Percentiles rank a stretch among this genome's conserved stretches.
Conservation (phyloP, 805 yeast genomes). For the Yarrowia porcina region DNA sequence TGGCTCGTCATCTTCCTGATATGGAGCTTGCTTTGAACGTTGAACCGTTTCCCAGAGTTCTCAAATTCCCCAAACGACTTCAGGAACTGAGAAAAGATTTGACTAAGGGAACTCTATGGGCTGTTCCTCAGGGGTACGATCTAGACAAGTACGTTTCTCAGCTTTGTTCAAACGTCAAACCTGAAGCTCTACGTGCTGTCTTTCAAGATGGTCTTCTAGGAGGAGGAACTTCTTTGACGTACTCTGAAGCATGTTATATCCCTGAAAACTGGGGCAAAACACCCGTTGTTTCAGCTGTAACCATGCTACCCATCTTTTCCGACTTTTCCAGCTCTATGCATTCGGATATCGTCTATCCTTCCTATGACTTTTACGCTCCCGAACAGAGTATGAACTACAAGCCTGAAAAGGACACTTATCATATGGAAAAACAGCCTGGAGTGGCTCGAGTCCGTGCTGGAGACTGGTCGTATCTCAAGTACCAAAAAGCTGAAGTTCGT, state of each 20-base stretch:
- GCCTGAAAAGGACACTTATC: not conserved
- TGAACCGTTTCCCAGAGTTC: not conserved
- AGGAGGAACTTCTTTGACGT: not conserved
- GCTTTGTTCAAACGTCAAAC: not conserved
- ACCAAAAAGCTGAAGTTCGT: not conserved
- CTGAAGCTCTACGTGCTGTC: not conserved
- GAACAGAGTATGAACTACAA: not conserved
- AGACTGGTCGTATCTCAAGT: not conserved
- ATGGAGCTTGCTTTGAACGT: not conserved
- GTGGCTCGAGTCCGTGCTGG: not conserved
- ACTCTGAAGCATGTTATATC: not conserved
- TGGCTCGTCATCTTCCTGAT: not conserved
- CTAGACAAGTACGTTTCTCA: not conserved
- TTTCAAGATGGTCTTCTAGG: constrained; percentile 1
- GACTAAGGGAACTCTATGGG: not conserved
- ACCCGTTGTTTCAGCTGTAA: not conserved
- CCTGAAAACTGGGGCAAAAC: not conserved
- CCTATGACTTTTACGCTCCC: constrained; percentile 14
- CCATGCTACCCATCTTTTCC: not conserved
- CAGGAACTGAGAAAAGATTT: not conserved
- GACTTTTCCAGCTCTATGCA: constrained; percentile 7
- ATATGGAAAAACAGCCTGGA: not conserved
- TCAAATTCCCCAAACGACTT: not conserved
- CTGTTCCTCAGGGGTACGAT: not conserved
- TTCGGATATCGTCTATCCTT: not conserved